phyloP scores from a whole-genome alignment of 1,139 yeast species.

The Nakaseomyces sp. region DNA sequence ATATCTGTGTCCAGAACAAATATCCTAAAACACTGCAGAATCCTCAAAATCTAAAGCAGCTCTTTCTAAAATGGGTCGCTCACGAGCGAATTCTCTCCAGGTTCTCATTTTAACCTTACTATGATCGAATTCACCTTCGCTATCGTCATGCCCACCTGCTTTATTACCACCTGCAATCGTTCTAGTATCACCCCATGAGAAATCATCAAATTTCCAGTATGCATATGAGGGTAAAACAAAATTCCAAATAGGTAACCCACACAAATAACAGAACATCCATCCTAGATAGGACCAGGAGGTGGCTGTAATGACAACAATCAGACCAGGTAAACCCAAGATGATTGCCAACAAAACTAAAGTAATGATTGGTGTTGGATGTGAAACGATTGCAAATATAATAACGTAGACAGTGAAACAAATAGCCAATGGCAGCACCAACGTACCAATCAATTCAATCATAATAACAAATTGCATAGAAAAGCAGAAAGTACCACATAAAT shows the following conservation, averaged over 20 bases:
- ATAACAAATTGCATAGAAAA: constrained; percentile 96
- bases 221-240: constrained; percentile 84
- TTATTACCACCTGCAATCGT: constrained; percentile 60
- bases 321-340: constrained; percentile 85
- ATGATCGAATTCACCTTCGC: constrained; percentile 80
- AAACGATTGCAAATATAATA: constrained; percentile 61
- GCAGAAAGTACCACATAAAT: constrained; percentile 94
- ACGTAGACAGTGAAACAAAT: constrained; percentile 81
- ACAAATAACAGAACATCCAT: constrained; percentile 74
- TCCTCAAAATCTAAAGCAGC: background rate
- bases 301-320: constrained; percentile 80
- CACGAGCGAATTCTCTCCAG: constrained; percentile 67
- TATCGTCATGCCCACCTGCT: constrained; percentile 56
- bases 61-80: background rate
- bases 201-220: constrained; percentile 95
- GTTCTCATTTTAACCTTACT: constrained; percentile 80
- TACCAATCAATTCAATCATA: constrained; percentile 79
- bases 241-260: constrained; percentile 92
- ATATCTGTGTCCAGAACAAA: no score
- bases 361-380: constrained; percentile 75
- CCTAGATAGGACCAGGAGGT: constrained; percentile 64
- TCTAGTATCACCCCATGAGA: constrained; percentile 98
- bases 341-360: constrained; percentile 72
- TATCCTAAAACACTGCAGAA: background rate
- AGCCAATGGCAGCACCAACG: constrained; percentile 88